Conservation (phyloP, 164 flowering plant species). For the Chimonanthus praecox region DNA sequence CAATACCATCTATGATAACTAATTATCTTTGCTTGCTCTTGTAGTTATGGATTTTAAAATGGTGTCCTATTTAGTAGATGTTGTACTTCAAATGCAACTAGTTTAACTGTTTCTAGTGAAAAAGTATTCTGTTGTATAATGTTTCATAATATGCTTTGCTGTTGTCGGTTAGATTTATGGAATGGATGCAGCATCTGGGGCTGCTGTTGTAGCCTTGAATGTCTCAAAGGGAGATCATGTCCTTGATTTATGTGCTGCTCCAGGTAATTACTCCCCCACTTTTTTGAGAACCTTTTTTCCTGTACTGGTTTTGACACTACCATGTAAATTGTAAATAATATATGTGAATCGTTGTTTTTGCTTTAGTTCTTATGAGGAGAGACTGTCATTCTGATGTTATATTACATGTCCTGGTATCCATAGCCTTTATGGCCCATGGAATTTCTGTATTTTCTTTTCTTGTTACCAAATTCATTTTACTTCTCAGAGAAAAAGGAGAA, state of each 20-base stretch:
- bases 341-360: too few relatives aligned
- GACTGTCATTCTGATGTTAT: too few relatives aligned
- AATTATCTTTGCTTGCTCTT: neutral
- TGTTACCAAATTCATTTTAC: too few relatives aligned
- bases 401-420: too few relatives aligned
- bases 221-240: constrained; percentile 75
- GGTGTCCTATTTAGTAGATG: neutral
- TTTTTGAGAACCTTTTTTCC: neutral
- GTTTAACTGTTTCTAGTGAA: neutral
- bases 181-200: constrained; percentile 94
- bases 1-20: too few relatives aligned
- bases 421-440: too few relatives aligned
- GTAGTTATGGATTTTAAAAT: neutral
- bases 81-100: neutral
- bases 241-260: constrained; percentile 97
- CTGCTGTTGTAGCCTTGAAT: constrained; percentile 77
- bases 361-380: too few relatives aligned
- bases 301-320: too few relatives aligned
- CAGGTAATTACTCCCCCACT: constrained; percentile 41
- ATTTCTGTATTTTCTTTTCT: too few relatives aligned
- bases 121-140: neutral
- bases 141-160: neutral
- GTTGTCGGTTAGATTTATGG: constrained; percentile 66
- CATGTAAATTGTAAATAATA: too few relatives aligned
- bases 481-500: too few relatives aligned